Conservation (phyloP, 108 stramenopile genomes). For the Licmophora abbreviata region DNA sequence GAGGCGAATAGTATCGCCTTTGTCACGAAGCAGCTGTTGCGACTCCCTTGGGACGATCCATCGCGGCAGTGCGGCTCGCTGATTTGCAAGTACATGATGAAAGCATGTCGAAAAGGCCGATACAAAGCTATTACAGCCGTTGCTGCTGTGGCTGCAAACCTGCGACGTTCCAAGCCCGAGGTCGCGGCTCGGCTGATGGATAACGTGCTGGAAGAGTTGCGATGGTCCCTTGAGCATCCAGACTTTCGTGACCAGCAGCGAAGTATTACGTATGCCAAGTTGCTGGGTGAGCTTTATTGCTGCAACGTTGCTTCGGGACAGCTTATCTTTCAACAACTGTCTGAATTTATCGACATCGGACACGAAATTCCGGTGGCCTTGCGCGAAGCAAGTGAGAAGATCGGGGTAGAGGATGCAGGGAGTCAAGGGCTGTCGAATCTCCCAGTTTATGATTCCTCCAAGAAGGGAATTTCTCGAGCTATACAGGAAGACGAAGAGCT, state of each 20-base stretch:
- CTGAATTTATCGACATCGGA: constrained; percentile 80
- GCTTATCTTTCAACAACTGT: constrained; percentile 69
- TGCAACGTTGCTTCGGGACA: constrained; percentile 57
- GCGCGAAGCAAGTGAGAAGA: constrained; percentile 46
- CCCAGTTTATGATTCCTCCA: constrained; percentile 27
- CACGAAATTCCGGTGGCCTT: constrained; percentile 85
- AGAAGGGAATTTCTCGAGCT: constrained; percentile 39
- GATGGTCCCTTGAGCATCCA: constrained; percentile 80
- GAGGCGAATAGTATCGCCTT: constrained; percentile 45
- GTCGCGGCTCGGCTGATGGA: constrained; percentile 78
- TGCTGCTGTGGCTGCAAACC: constrained; percentile 70
- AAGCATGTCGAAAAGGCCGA: constrained; percentile 79
- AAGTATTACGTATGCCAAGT: constrained; percentile 70
- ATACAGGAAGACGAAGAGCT: constrained; percentile 82
- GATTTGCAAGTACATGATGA: constrained; percentile 74
- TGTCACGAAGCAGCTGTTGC: constrained; percentile 81
- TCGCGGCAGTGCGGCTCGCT: constrained; percentile 56
- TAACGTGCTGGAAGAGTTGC: constrained; percentile 78
- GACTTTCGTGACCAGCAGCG: constrained; percentile 82
- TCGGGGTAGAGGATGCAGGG: constrained; percentile 2
- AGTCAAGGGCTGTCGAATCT: constrained; percentile 7
- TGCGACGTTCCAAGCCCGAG: constrained; percentile 60
- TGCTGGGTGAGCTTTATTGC: constrained; percentile 84
- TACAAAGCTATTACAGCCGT: constrained; percentile 74
- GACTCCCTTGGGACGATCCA: constrained; percentile 87